Base-by-base conservation (phyloP, 2,329 filamentous ascomycete species). In the Exophiala sp. region DNA sequence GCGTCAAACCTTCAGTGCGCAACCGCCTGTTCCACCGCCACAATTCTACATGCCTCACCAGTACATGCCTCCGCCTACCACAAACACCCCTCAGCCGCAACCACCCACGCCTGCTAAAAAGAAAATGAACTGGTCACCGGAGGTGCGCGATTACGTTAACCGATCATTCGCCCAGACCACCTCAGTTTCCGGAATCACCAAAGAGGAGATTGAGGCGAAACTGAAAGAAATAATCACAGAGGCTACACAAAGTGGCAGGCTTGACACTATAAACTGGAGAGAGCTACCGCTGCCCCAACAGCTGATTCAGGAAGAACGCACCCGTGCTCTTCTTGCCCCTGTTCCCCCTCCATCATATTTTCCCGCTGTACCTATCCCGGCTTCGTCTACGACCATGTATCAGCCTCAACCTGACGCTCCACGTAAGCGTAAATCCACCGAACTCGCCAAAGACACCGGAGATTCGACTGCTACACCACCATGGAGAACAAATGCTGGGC, bases 71-170 rank as follows among this genome's bases (percentile, higher is more conserved):
- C 60, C 63, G 7, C 59, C 43, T 49, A 56, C 35, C 52, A 62
- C 41, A 50, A 56, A 43, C 32, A 48, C 22, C 58, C 45, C 64
- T 57, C 59, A 62, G 58, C 58, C 64, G 57, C 58, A 61, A 53
- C 55, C 63, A 38, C 60, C 66, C 70, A 56, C 66, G 72, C 43
- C 66, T 66, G 47, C 70, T 55, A 74, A 76, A 66, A 70, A 71
- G 76, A 64, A 87, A 85, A 72, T 82, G 62, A 81, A 85, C 60
- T 97, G 88, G 84, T 83, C 89, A 24, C 73, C 80, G 37, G 80
- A 84, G n/a, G 88, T 97, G 53, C 86, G 89, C 61, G 75, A 78
- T 58, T 97, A 96, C 70, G 91, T 97, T 24, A 85, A 89, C 63
- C 83, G 89, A 63, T 90, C 89, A 21, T 97, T 97, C 66, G 81